Evolutionary conservation across 1,284 basidiomycete genomes (phyloP).

Genomic region (Boletellus sp.): DNA sequence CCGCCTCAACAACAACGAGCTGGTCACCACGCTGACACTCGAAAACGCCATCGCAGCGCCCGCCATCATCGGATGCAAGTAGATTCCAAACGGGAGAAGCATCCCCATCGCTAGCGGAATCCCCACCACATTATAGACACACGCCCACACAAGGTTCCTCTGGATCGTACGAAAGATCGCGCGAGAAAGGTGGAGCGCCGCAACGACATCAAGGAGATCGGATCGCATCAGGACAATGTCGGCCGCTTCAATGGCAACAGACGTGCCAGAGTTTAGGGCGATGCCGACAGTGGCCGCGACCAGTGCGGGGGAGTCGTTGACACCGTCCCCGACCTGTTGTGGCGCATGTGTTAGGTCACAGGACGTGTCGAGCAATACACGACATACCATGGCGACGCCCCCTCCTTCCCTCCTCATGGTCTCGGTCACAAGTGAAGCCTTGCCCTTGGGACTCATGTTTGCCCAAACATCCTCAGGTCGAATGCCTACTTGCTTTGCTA

Average conservation of each 20-base stretch:
- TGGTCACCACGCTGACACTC: conserved; percentile 92
- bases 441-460: conserved; percentile 89
- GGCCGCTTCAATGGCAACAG: conserved; percentile 96
- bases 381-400: conserved; percentile 83
- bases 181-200: conserved; percentile 87
- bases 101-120: conserved; percentile 99
- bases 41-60: conserved; percentile 98
- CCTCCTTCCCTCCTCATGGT: conserved; percentile 66
- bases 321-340: conserved; percentile 90
- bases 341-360: conserved; percentile 2
- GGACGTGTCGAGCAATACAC: not conserved
- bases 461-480: conserved; percentile 78
- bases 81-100: conserved; percentile 87
- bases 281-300: conserved; percentile 95
- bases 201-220: conserved; percentile 94
- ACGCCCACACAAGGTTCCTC: conserved; percentile 89
- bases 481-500: conserved; percentile 87
- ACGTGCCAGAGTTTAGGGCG: conserved; percentile 92
- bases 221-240: conserved; percentile 97
- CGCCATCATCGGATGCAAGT: conserved; percentile 97
- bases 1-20: conserved; percentile 83
- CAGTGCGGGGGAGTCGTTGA: conserved; percentile 97
- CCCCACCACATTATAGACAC: conserved; percentile 89
- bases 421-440: conserved; percentile 78
- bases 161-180: conserved; percentile 89